Conservation (phyloP, 2,329 filamentous ascomycete species). For the Hymenoscyphus infarciens region DNA sequence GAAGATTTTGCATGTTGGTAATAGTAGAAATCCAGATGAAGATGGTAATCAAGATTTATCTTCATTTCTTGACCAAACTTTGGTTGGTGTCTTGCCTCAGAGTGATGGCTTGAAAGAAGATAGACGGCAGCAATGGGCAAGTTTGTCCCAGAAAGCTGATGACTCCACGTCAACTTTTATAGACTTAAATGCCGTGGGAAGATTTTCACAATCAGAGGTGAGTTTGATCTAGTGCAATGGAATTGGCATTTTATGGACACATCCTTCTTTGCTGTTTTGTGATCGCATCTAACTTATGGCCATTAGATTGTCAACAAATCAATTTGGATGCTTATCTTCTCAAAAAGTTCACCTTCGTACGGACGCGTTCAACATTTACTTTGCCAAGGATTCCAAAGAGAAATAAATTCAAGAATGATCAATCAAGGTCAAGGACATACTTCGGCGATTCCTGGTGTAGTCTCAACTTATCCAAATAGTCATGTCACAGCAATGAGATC, state of each 20-base stretch:
- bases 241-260: not conserved
- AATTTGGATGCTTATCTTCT: constrained; percentile 70
- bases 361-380: constrained; percentile 69
- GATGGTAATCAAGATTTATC: constrained; percentile 17
- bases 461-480: constrained; percentile 62
- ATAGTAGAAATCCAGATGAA: constrained; percentile 11
- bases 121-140: constrained; percentile 53
- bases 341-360: constrained; percentile 44
- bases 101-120: constrained; percentile 31
- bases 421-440: constrained; percentile 30
- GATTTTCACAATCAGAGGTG: constrained; percentile 64
- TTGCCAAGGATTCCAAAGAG: constrained; percentile 74
- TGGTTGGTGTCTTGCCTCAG: constrained; percentile 30
- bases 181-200: constrained; percentile 39
- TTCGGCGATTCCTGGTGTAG: constrained; percentile 62
- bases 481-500: constrained; percentile 66
- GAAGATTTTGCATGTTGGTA: constrained; percentile 47
- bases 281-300: constrained; percentile 15
- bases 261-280: constrained; percentile 11
- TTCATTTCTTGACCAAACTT: constrained; percentile 32
- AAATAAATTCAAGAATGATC: constrained; percentile 25
- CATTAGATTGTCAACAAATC: constrained; percentile 70
- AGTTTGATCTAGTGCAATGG: constrained; percentile 23
- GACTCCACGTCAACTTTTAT: constrained; percentile 52
- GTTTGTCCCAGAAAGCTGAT: constrained; percentile 63